phyloP scores from a whole-genome alignment of 441 rosid species.

The Pelargonium citronellum region DNA sequence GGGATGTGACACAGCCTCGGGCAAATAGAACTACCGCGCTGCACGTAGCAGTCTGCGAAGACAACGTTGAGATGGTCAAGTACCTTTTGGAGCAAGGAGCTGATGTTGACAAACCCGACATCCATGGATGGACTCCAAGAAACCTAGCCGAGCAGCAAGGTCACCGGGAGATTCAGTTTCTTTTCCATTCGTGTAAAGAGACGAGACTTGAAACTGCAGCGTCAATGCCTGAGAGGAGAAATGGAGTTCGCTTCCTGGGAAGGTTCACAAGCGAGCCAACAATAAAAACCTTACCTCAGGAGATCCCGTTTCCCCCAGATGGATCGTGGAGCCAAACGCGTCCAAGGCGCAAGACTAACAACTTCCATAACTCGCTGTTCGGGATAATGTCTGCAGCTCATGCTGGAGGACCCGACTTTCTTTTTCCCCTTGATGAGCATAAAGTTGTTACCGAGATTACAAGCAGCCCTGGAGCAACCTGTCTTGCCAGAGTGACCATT shows the following conservation, averaged over 20 bases:
- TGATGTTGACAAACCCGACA: slow-evolving; percentile 59
- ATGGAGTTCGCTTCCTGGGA: background rate
- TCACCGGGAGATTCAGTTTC: slow-evolving; percentile 18
- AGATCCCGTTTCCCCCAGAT: slow-evolving; percentile 26
- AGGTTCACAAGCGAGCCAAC: slow-evolving; percentile 7
- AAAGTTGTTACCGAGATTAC: too few relatives aligned
- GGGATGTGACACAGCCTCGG: slow-evolving; percentile 47
- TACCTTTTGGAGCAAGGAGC: slow-evolving; percentile 74
- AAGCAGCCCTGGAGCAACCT: too few relatives aligned
- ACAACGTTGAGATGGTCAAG: slow-evolving; percentile 57
- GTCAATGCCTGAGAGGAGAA: slow-evolving; percentile 20
- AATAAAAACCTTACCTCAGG: slow-evolving; percentile 34
- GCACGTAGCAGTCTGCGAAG: slow-evolving; percentile 71
- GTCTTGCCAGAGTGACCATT: slow-evolving; percentile 22
- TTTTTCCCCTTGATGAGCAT: background rate
- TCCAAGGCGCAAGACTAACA: background rate
- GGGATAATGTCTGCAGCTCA: background rate
- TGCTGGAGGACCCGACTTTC: background rate
- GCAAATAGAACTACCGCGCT: slow-evolving; percentile 53
- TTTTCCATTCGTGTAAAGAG: slow-evolving; percentile 23
- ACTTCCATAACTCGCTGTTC: background rate
- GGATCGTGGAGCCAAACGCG: slow-evolving; percentile 31
- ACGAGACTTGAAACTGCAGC: background rate
- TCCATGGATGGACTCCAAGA: slow-evolving; percentile 71
- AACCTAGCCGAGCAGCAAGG: slow-evolving; percentile 61